These are phyloP conservation scores for Mercurialis annua DNA, from an alignment of 345 rosid genomes.

Conservation along the genomic window DNA sequence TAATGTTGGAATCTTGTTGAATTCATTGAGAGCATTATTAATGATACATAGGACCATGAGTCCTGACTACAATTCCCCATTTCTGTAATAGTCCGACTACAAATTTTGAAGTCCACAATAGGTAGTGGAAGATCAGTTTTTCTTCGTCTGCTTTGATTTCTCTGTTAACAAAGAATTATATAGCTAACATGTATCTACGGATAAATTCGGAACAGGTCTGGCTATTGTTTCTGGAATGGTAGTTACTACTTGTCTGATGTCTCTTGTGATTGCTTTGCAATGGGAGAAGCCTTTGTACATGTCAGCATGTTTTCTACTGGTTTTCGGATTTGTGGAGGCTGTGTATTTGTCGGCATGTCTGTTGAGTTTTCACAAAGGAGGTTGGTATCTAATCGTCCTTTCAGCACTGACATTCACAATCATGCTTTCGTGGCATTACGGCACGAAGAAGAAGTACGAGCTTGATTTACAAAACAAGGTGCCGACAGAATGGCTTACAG, in stretches of 20 bases:
- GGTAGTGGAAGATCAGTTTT: not conserved
- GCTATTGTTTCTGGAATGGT: slow-evolving; percentile 52
- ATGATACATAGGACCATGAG: not conserved
- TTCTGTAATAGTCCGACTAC: not conserved
- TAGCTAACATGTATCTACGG: not conserved
- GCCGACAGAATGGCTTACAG: slow-evolving; percentile 51
- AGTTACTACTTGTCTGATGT: slow-evolving; percentile 63
- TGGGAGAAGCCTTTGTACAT: slow-evolving; percentile 45
- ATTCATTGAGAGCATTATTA: not conserved
- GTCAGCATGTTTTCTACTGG: slow-evolving; percentile 42
- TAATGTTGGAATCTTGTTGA: not conserved
- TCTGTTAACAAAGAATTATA: not conserved
- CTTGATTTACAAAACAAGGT: slow-evolving; percentile 56
- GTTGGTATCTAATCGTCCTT: slow-evolving; percentile 47
- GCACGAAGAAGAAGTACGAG: slow-evolving; percentile 53
- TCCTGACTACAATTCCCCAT: not conserved
- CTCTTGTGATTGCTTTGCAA: slow-evolving; percentile 48
- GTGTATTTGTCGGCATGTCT: slow-evolving; percentile 40
- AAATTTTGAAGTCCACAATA: not conserved
- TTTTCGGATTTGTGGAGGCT: slow-evolving; percentile 48
- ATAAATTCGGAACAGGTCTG: slow-evolving; percentile 37
- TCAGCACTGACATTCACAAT: slow-evolving; percentile 33
- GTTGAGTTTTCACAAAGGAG: slow-evolving; percentile 47
- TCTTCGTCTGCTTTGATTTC: no score
- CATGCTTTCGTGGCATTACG: slow-evolving; percentile 63